Percentiles rank a stretch among this genome's conserved stretches.
These are phyloP conservation scores for Eimeria acervulina DNA, from an alignment of 169 alveolate species.

Conservation along the genomic window DNA sequence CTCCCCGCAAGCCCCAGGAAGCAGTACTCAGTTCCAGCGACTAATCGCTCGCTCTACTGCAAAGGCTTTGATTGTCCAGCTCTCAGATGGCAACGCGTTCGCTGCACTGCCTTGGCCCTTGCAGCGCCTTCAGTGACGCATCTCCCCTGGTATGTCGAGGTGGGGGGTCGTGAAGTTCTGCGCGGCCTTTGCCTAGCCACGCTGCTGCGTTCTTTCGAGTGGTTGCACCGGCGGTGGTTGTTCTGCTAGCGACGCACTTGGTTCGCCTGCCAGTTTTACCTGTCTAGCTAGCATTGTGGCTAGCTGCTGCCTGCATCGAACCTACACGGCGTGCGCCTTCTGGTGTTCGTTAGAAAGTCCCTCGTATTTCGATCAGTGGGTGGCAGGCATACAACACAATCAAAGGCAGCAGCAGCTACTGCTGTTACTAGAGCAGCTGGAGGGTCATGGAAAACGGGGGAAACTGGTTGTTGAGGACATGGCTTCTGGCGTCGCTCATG, in stretches of 20 bases:
- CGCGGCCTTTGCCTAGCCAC: not conserved
- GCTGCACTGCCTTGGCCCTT: not conserved
- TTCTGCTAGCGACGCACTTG: not conserved
- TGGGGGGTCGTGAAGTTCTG: not conserved
- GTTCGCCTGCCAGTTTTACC: not conserved
- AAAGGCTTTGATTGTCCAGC: not conserved
- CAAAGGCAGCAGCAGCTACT: not conserved
- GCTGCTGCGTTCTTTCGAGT: not conserved
- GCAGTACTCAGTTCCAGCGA: slow-evolving; percentile 27
- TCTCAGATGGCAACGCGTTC: not conserved
- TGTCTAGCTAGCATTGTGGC: not conserved
- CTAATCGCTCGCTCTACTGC: not conserved
- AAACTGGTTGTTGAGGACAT: not conserved
- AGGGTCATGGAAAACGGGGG: not conserved
- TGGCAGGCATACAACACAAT: slow-evolving; percentile 16
- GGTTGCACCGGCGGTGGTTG: not conserved
- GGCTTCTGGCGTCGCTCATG: not conserved
- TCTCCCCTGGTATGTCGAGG: not conserved
- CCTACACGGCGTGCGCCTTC: not conserved
- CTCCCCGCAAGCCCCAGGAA: not conserved
- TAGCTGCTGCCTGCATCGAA: not conserved
- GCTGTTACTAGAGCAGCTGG: not conserved
- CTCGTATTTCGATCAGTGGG: not conserved
- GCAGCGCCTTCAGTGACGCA: not conserved
- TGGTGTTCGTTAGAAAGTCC: not conserved